These are phyloP conservation scores for Apiotrichum veenhuisii DNA, from an alignment of 1,284 basidiomycete genomes.

Conservation along the genomic window DNA sequence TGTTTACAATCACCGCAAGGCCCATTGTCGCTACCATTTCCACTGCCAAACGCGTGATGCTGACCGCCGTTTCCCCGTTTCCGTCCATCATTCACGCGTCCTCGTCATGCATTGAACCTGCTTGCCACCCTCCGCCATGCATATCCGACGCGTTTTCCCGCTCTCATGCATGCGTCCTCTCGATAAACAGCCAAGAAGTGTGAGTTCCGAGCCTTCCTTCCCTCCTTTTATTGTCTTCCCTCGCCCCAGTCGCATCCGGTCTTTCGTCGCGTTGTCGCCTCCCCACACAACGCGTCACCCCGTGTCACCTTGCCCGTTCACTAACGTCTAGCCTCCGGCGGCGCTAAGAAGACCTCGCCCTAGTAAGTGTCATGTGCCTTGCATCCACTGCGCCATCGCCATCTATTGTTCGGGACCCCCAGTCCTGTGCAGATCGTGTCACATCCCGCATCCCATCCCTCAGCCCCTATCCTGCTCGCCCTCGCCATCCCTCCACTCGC, in stretches of 20 bases:
- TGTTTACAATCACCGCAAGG: background rate
- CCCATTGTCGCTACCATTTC: background rate
- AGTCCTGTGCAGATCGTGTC: too few species aligned
- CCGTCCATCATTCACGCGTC: background rate
- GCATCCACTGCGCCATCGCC: too few species aligned
- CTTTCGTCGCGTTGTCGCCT: too few species aligned
- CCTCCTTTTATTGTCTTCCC: background rate
- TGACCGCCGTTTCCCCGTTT: background rate
- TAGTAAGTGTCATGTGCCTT: slow-evolving; percentile 32
- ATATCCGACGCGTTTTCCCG: background rate
- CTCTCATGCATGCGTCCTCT: background rate
- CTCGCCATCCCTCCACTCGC: too few species aligned
- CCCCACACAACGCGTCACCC: background rate
- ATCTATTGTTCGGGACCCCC: too few species aligned
- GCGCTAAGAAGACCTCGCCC: slow-evolving; percentile 31
- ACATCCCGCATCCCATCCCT: too few species aligned
- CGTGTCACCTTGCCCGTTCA: background rate
- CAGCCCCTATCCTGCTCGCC: too few species aligned
- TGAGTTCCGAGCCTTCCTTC: background rate
- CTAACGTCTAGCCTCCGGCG: background rate
- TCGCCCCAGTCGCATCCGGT: background rate
- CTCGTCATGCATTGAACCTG: background rate
- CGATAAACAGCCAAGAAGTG: slow-evolving; percentile 1
- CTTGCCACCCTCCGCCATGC: too few species aligned
- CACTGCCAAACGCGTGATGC: background rate